These are phyloP conservation scores for Jatropha multifida DNA, from an alignment of 441 rosid genomes.

Conservation along the genomic window DNA sequence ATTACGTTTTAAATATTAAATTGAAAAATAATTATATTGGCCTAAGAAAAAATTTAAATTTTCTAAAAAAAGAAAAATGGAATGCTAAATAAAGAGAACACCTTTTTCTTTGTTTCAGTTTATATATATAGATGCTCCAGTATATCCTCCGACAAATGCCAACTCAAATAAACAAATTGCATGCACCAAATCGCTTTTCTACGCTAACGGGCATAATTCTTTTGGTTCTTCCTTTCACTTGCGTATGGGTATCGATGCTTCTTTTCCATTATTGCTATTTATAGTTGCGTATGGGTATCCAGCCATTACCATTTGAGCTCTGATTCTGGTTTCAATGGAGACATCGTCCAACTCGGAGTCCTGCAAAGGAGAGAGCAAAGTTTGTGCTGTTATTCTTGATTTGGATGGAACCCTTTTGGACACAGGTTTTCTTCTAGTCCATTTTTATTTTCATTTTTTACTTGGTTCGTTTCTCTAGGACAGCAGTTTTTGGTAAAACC, in stretches of 20 bases:
- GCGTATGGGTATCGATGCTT: slow-evolving; percentile 1
- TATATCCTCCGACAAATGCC: too few relatives aligned
- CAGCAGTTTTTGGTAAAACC: too few relatives aligned
- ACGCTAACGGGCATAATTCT: slow-evolving; percentile 1
- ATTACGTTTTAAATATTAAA: too few relatives aligned
- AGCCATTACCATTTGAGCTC: too few relatives aligned
- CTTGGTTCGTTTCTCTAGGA: not conserved
- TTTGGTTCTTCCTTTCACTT: slow-evolving; percentile 12
- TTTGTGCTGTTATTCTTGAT: slow-evolving; percentile 40
- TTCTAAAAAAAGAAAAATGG: too few relatives aligned
- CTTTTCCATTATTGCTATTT: not conserved
- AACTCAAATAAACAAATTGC: not conserved
- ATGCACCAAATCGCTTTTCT: not conserved
- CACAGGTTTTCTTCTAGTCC: slow-evolving; percentile 29
- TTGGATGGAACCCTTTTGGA: slow-evolving; percentile 43
- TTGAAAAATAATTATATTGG: too few relatives aligned
- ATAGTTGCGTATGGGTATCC: too few relatives aligned
- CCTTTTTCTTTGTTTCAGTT: too few relatives aligned
- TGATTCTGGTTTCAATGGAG: too few relatives aligned
- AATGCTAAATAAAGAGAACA: too few relatives aligned
- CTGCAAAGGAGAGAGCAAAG: slow-evolving; percentile 10
- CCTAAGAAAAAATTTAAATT: too few relatives aligned
- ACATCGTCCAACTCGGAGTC: not conserved
- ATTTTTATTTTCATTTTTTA: not conserved
- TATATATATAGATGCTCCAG: too few relatives aligned